These are phyloP conservation scores for Anthracocystis walkeri DNA, from an alignment of 1,284 basidiomycete genomes.

Conservation along the genomic window DNA sequence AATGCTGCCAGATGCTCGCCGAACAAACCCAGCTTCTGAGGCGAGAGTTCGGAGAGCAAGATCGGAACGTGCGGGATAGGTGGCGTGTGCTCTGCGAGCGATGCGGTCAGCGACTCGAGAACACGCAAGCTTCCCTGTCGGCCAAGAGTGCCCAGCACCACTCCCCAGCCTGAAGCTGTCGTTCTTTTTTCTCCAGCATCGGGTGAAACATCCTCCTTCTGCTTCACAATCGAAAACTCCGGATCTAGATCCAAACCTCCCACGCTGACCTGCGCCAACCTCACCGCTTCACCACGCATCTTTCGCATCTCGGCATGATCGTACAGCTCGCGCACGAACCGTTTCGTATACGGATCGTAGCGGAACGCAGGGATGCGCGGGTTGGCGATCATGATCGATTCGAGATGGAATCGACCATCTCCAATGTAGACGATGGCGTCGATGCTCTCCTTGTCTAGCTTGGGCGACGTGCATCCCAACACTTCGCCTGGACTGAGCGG, in stretches of 20 bases:
- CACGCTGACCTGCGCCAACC: slow-evolving; percentile 60
- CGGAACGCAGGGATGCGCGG: slow-evolving; percentile 94
- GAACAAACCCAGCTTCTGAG: slow-evolving; percentile 89
- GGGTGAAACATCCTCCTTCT: slow-evolving; percentile 17
- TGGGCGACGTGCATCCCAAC: slow-evolving; percentile 94
- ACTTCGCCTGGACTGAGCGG: slow-evolving; percentile 97
- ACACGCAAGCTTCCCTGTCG: slow-evolving; percentile 93
- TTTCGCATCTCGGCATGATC: slow-evolving; percentile 87
- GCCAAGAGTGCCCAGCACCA: slow-evolving; percentile 94
- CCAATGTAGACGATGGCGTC: slow-evolving; percentile 79
- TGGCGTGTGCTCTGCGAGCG: slow-evolving; percentile 40
- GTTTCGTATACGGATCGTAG: slow-evolving; percentile 98
- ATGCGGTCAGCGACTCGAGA: slow-evolving; percentile 73
- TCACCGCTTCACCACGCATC: slow-evolving; percentile 80
- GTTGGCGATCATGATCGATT: slow-evolving; percentile 99
- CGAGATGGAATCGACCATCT: slow-evolving; percentile 97
- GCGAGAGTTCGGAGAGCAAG: slow-evolving; percentile 93
- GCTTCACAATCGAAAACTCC: slow-evolving; percentile 21
- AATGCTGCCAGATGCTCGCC: slow-evolving; percentile 81
- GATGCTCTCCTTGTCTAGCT: slow-evolving; percentile 69
- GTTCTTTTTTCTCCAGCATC: slow-evolving; percentile 47
- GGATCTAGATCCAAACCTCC: slow-evolving; percentile 43
- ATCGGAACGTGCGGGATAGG: slow-evolving; percentile 82
- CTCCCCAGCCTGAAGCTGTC: slow-evolving; percentile 77
- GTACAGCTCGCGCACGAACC: slow-evolving; percentile 91